phyloP scores from a whole-genome alignment of 225 moss, liverwort and hornwort genomes.

The Takakia lepidozioides region DNA sequence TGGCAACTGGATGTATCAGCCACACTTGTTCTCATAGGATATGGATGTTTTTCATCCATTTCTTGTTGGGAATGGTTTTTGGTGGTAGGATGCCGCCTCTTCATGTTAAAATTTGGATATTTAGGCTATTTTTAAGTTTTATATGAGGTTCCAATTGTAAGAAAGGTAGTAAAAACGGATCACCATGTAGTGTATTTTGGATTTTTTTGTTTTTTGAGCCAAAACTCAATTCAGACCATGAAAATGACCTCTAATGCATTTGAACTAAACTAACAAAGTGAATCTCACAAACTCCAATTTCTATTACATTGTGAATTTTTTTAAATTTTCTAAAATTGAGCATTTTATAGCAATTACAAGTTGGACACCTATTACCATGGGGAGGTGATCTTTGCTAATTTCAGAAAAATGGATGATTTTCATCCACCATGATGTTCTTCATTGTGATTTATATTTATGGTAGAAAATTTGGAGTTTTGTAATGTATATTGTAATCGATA shows the following conservation, averaged over 20 bases:
- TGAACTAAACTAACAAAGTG: background rate
- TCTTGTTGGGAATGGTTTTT: too few species aligned
- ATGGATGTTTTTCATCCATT: too few species aligned
- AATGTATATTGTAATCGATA: background rate
- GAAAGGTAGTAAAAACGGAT: background rate
- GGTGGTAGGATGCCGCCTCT: too few species aligned
- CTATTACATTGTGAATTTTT: conserved; percentile 1
- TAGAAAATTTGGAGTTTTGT: background rate
- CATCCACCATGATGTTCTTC: background rate
- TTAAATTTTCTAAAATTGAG: too few species aligned
- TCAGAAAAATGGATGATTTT: conserved; percentile 1
- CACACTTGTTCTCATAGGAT: too few species aligned
- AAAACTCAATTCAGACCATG: background rate
- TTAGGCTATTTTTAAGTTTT: background rate
- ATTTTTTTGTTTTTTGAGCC: background rate
- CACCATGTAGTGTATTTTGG: conserved; percentile 1
- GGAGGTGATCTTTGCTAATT: background rate
- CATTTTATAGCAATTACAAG: conserved; percentile 1
- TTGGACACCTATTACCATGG: background rate
- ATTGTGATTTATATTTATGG: background rate
- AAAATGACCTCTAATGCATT: background rate
- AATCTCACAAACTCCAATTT: background rate
- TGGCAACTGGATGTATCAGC: too few species aligned
- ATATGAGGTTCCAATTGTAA: background rate
- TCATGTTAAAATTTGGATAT: too few species aligned